Evolutionary conservation across 768 basidiomycete species (phyloP), one percentile per base, ranked within the genome.

Genomic region (Phaffia australis): DNA sequence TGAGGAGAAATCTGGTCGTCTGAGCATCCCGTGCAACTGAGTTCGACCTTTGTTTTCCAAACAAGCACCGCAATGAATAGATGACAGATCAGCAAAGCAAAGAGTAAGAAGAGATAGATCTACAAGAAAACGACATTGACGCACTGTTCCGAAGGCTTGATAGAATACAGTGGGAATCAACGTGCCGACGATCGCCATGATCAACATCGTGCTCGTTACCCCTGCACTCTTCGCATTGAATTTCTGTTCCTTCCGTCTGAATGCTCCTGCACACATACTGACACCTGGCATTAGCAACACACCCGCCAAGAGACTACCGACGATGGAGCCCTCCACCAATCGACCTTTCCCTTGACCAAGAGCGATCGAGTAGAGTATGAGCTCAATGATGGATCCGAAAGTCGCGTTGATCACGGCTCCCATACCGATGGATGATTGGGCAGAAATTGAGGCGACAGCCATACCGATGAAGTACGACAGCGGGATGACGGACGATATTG

Each of bases 181-280:
- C 1, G 89, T 89, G 16, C 95, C 95, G 69, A 99, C 94, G 75
- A 99, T 89, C 16, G 95, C 95, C 94, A 98, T 98, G 78, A 99
- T 98, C 75, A 99, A 77, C 89, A 99, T 94, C 80, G 95, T 95
- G 75, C 92, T 95, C 0, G 95, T 99, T 19, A 99, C 95, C 48
- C 95, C 89, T 7, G 95, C 95, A 73, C 88, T 91, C 80, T 90
- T 97, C n/a, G 95, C 95, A 73, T 99, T 99, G 80, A 99, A 99
- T 71, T 85, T 89, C 75, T 93, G 90, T 76, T 99, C 95, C 78
- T 99, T 99, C 74, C 87, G 80, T 73, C 84, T 81, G 66, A 95
- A 70, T 0, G 95, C 95, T 9, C 87, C 88, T 48, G 87, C 87
- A 72, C 87, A 86, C 95, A 99, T 99, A 76, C 89, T 91, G 73